Percentiles rank a stretch among this genome's conserved stretches.
These are phyloP conservation scores for Phytophthora sojae DNA, from an alignment of 352 stramenopile species.

Conservation along the genomic window DNA sequence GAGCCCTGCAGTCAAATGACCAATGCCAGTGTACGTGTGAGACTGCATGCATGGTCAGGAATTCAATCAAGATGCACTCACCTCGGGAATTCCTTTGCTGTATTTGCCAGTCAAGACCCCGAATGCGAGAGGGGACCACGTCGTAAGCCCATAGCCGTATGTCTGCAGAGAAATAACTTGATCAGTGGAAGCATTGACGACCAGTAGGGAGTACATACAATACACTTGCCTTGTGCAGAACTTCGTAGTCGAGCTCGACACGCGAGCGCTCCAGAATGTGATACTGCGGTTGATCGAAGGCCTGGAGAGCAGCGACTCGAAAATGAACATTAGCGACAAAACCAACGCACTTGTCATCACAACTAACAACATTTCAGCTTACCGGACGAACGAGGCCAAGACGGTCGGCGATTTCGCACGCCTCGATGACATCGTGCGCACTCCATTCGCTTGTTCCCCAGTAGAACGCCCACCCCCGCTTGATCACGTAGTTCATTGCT, in stretches of 20 bases:
- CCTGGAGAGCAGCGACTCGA: constrained; percentile 23
- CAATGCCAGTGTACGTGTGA: background rate
- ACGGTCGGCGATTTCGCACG: constrained; percentile 55
- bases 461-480: constrained; percentile 61
- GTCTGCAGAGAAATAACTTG: constrained; percentile 28
- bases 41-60: background rate
- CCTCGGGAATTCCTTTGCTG: constrained; percentile 60
- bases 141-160: constrained; percentile 74
- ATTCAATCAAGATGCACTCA: constrained; percentile 1
- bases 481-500: constrained; percentile 69
- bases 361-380: background rate
- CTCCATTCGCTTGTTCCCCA: constrained; percentile 80
- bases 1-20: constrained; percentile 34
- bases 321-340: constrained; percentile 17
- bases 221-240: constrained; percentile 58
- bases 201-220: background rate
- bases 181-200: background rate
- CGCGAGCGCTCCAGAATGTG: constrained; percentile 70
- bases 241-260: constrained; percentile 63
- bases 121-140: constrained; percentile 70
- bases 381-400: constrained; percentile 50
- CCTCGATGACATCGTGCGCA: constrained; percentile 66
- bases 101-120: constrained; percentile 81
- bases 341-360: background rate
- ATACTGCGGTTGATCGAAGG: constrained; percentile 75